Evolutionary conservation across 1,139 yeast genomes (phyloP).

Genomic region (Diutina sp.): DNA sequence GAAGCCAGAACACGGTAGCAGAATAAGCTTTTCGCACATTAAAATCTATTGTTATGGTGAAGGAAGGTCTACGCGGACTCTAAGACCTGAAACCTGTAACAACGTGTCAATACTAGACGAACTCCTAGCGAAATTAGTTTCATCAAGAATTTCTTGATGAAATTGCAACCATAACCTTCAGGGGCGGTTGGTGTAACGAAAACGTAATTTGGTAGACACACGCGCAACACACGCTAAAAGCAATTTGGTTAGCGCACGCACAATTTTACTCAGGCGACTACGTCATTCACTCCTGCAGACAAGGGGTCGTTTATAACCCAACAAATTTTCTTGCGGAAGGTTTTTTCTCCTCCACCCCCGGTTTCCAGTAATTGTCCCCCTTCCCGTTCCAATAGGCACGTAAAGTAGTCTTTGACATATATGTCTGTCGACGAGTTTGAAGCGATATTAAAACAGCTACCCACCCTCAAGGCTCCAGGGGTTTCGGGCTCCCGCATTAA

Average conservation of each 20-base stretch:
- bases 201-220: background rate
- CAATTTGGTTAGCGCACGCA: too few species aligned
- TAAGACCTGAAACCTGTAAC: background rate
- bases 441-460: slow-evolving; percentile 57
- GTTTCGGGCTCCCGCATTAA: slow-evolving; percentile 94
- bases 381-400: background rate
- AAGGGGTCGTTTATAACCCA: background rate
- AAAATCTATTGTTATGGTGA: background rate
- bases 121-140: background rate
- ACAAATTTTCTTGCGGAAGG: background rate
- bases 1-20: background rate
- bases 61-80: background rate
- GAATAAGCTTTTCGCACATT: background rate
- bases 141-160: background rate
- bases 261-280: background rate
- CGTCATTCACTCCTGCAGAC: background rate
- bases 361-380: background rate
- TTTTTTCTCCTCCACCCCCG: background rate
- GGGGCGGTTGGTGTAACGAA: background rate
- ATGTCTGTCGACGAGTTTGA: slow-evolving; percentile 36
- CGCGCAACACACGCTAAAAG: background rate
- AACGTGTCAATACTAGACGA: background rate
- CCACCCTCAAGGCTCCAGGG: slow-evolving; percentile 76
- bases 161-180: too few species aligned
- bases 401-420: slow-evolving; percentile 1